A percentile compares a stretch with the other conserved stretches of the same genome.
phyloP scores from a whole-genome alignment of 805 yeast species.

The Starmerella apis region DNA sequence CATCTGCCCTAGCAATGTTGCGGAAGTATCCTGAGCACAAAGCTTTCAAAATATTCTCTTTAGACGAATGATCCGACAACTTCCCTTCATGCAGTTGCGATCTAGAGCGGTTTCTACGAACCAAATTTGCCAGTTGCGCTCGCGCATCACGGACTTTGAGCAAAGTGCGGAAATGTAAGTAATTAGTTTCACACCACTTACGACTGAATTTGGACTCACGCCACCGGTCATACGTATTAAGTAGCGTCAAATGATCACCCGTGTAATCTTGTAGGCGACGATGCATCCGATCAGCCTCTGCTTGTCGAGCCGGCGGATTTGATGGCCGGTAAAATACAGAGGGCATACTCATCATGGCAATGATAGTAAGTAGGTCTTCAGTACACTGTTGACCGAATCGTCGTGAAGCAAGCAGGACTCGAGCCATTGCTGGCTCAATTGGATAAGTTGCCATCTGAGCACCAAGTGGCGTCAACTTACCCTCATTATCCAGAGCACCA shows the following conservation, averaged over 20 bases:
- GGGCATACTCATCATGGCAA: slow-evolving; percentile 76
- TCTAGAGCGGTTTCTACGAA: slow-evolving; percentile 29
- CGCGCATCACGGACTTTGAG: slow-evolving; percentile 71
- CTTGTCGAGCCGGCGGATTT: slow-evolving; percentile 39
- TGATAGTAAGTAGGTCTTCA: slow-evolving; percentile 57
- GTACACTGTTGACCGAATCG: slow-evolving; percentile 37
- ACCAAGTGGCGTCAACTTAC: slow-evolving; percentile 68
- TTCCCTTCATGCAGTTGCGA: slow-evolving; percentile 18
- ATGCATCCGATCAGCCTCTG: slow-evolving; percentile 54
- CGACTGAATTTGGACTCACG: slow-evolving; percentile 45
- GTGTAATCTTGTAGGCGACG: slow-evolving; percentile 63
- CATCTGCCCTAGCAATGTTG: slow-evolving; percentile 48
- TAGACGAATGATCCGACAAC: slow-evolving; percentile 26
- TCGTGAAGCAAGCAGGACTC: slow-evolving; percentile 53
- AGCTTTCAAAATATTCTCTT: slow-evolving; percentile 40
- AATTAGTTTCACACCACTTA: slow-evolving; percentile 73
- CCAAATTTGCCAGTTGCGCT: slow-evolving; percentile 50
- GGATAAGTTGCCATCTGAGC: slow-evolving; percentile 86
- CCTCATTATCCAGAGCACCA: slow-evolving; percentile 78
- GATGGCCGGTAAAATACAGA: slow-evolving; percentile 62
- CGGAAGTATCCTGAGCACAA: slow-evolving; percentile 61
- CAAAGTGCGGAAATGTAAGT: slow-evolving; percentile 68
- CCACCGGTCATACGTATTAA: slow-evolving; percentile 79
- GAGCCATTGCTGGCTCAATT: slow-evolving; percentile 79
- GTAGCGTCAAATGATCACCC: slow-evolving; percentile 70